A percentile compares a stretch with the other conserved stretches of the same genome.
Evolutionary conservation across 2,329 filamentous ascomycete genomes (phyloP).

Genomic region (Penicillium frequentans): DNA sequence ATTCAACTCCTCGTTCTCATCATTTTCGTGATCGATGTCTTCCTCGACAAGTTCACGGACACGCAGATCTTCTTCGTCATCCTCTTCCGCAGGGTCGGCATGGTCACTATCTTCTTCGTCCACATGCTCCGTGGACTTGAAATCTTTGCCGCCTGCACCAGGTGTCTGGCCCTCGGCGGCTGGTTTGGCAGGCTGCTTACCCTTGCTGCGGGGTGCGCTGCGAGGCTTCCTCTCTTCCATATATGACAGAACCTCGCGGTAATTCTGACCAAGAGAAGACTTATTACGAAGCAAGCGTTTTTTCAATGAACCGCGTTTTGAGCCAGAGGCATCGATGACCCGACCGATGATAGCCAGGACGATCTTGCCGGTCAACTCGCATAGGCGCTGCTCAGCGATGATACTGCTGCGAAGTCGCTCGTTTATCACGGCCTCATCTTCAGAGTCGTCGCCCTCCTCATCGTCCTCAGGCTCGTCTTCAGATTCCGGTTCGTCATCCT

Average conservation of each 20-base stretch:
- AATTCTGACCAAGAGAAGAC: constrained; percentile 76
- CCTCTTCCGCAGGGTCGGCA: constrained; percentile 34
- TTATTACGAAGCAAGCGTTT: constrained; percentile 77
- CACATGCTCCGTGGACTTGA: constrained; percentile 44
- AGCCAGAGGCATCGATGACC: constrained; percentile 66
- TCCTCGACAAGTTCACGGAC: constrained; percentile 38
- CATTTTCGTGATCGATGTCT: constrained; percentile 37
- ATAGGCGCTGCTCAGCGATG: constrained; percentile 80
- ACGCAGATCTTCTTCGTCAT: constrained; percentile 44
- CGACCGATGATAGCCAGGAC: constrained; percentile 76
- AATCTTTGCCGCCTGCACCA: constrained; percentile 21
- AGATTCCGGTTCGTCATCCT: constrained; percentile 72
- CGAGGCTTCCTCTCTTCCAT: constrained; percentile 66
- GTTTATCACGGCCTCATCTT: constrained; percentile 38
- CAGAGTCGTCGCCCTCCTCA: constrained; percentile 31
- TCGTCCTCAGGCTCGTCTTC: constrained; percentile 57
- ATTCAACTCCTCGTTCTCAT: constrained; percentile 29
- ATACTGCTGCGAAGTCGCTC: constrained; percentile 66
- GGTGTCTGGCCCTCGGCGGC: constrained; percentile 14
- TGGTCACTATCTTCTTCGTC: constrained; percentile 40
- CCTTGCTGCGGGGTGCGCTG: constrained; percentile 31
- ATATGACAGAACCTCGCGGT: constrained; percentile 78
- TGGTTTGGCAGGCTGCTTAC: constrained; percentile 29
- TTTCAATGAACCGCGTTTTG: constrained; percentile 63
- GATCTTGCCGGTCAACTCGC: constrained; percentile 80